Evolutionary conservation across 805 yeast species (phyloP), one percentile per base, ranked within the genome.

Genomic region (Candida sphagnicola): DNA sequence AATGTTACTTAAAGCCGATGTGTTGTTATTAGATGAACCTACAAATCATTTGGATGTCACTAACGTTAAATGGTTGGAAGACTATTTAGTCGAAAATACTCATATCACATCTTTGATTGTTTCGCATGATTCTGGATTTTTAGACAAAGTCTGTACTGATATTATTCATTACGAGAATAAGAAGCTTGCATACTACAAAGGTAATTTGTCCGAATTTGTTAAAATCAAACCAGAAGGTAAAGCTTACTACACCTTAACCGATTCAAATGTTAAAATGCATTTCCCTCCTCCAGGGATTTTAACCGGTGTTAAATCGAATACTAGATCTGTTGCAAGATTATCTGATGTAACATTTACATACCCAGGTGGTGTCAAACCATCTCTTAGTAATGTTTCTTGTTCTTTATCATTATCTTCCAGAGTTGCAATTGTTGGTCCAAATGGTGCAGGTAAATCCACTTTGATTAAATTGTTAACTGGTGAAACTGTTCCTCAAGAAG

Each of bases 401-500:
- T 85, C 96, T n/a, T 74, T 93, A 43, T 85, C 96, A 2, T 72
- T 91, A 49, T 86, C 96, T n/a, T 91, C 98, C 24, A 82, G 99
- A 69, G 96, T 91, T 47, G 98, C 98, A 33, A 81, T 93, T 54
- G 68, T 93, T 41, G 99, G 99, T 40, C 97, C 98, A 45, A 91
- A 91, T 62, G 99, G 99, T 75, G 99, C 99, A 38, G 99, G 99
- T 71, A 91, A 91, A 64, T 88, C 97, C 10, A 91, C 99, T 13
- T 75, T 93, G 56, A 91, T 93, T 66, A 91, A 91, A 65, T 72
- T 93, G 39, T 74, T 91, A 51, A 93, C 98, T 8, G 99, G 87
- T 48, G 99, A 91, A 65, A 72, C 88, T 42, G 77, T 85, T 40
- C 96, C 99, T 16, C 75, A 79, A 46, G 75, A 68, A 42, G 99